Evolutionary conservation across 768 basidiomycete species (phyloP).

Genomic region (Boletus eberwhitei): DNA sequence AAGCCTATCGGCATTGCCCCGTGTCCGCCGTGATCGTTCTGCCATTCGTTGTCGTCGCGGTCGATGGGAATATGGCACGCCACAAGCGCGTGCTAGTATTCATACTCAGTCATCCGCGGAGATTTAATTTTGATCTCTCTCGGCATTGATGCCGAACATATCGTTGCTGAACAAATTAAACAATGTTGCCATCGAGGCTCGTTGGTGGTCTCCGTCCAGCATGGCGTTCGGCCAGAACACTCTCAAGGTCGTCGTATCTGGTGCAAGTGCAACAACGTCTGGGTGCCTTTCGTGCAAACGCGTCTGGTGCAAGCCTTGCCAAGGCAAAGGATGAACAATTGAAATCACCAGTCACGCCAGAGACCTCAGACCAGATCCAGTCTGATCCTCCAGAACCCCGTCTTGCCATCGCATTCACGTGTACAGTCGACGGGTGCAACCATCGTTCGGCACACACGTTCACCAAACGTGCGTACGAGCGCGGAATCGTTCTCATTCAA

Average conservation of each 20-base stretch:
- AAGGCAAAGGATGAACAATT: background rate
- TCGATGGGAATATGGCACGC: constrained; percentile 8
- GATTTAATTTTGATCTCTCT: background rate
- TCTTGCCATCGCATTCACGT: constrained; percentile 81
- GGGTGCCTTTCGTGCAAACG: constrained; percentile 22
- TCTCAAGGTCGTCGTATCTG: constrained; percentile 32
- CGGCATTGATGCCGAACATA: constrained; percentile 15
- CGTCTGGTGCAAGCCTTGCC: constrained; percentile 8
- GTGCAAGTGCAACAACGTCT: constrained; percentile 39
- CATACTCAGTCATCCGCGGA: constrained; percentile 23
- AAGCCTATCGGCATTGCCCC: constrained; percentile 39
- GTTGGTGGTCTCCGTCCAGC: constrained; percentile 43
- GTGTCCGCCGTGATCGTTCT: constrained; percentile 29
- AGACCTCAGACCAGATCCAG: constrained; percentile 15
- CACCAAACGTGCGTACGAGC: constrained; percentile 77
- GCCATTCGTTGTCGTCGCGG: constrained; percentile 17
- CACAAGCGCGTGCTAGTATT: constrained; percentile 29
- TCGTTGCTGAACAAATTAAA: background rate
- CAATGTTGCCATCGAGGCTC: constrained; percentile 45
- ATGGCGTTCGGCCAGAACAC: constrained; percentile 39
- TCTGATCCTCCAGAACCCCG: constrained; percentile 52
- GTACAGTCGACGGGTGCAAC: constrained; percentile 70
- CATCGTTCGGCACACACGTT: constrained; percentile 88
- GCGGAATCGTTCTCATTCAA: constrained; percentile 85
- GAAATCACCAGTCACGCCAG: background rate